Percentiles rank a stretch among this genome's conserved stretches.
Evolutionary conservation across 371 early-diverging fungal genomes (phyloP).

Genomic region (Furculomyces boomerangus): DNA sequence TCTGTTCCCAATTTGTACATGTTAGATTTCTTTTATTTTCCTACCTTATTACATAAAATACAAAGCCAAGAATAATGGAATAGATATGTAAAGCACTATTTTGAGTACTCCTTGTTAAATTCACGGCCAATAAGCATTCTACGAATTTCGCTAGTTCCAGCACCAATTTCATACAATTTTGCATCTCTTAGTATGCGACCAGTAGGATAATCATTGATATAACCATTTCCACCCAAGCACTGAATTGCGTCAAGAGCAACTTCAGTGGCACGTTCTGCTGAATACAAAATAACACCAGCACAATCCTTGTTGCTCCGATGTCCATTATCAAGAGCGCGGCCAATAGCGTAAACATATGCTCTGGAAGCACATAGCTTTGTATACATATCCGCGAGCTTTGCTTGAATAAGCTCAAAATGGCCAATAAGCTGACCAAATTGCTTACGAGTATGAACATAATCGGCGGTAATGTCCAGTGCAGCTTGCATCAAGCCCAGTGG

Average conservation of each 20-base stretch:
- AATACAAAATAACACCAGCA: slow-evolving; percentile 87
- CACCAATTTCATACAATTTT: slow-evolving; percentile 95
- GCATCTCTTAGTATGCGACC: slow-evolving; percentile 91
- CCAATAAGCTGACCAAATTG: slow-evolving; percentile 81
- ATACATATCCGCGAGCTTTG: slow-evolving; percentile 94
- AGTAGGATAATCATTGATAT: slow-evolving; percentile 84
- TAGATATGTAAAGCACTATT: too few species aligned
- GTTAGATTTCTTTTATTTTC: too few species aligned
- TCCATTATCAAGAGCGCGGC: slow-evolving; percentile 68
- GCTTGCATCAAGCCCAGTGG: slow-evolving; percentile 91
- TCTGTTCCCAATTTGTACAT: too few species aligned
- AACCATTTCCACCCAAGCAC: slow-evolving; percentile 88
- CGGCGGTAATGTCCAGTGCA: slow-evolving; percentile 61
- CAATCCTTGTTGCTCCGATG: slow-evolving; percentile 61
- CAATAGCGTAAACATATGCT: slow-evolving; percentile 84
- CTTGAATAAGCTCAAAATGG: slow-evolving; percentile 86
- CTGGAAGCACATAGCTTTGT: slow-evolving; percentile 83
- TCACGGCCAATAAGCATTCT: slow-evolving; percentile 79
- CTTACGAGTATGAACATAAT: slow-evolving; percentile 75
- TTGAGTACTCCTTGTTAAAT: slow-evolving; percentile 24
- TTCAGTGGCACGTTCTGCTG: slow-evolving; percentile 92
- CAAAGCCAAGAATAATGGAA: too few species aligned
- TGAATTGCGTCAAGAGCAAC: slow-evolving; percentile 91
- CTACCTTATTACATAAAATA: too few species aligned
- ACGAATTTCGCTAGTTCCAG: slow-evolving; percentile 93